Percentiles rank a stretch among this genome's conserved stretches.
Conservation (phyloP, 306 rosid genomes). For the Calophaca sinica region DNA sequence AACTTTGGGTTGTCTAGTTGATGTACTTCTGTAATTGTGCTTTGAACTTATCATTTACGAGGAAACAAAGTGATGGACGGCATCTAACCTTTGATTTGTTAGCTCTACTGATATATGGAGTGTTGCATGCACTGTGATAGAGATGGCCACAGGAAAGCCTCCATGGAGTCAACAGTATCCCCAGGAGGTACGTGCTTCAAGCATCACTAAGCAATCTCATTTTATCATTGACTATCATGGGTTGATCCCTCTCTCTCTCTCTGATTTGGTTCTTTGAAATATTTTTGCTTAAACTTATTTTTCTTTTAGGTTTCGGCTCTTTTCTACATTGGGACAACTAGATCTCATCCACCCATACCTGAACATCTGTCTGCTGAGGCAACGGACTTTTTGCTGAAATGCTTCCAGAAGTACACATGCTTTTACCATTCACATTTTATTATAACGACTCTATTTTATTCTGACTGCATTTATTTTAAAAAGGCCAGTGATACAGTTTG, state of each 20-base stretch:
- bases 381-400: conserved; percentile 81
- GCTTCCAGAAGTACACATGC: conserved; percentile 75
- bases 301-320: conserved; percentile 87
- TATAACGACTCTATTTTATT: conserved; percentile 9
- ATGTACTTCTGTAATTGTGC: not conserved
- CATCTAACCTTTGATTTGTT: conserved; percentile 44
- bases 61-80: conserved; percentile 6
- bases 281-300: conserved; percentile 40
- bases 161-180: conserved; percentile 97
- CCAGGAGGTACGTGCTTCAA: conserved; percentile 72
- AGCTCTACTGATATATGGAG: conserved; percentile 99
- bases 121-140: conserved; percentile 95
- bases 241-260: conserved; percentile 4
- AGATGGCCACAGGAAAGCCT: conserved; percentile 99
- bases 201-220: conserved; percentile 34
- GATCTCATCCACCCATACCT: conserved; percentile 96
- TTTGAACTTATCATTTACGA: conserved; percentile 16
- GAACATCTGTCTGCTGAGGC: conserved; percentile 91
- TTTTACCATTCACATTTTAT: conserved; percentile 24
- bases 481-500: conserved; percentile 37
- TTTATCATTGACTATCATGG: conserved; percentile 20
- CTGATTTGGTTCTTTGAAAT: conserved; percentile 16
- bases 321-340: conserved; percentile 87
- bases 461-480: conserved; percentile 26
- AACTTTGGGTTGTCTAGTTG: not conserved